A percentile compares a stretch with the other conserved stretches of the same genome.
Conservation (phyloP, 345 rosid genomes). For the Euphorbia pulcherrima region DNA sequence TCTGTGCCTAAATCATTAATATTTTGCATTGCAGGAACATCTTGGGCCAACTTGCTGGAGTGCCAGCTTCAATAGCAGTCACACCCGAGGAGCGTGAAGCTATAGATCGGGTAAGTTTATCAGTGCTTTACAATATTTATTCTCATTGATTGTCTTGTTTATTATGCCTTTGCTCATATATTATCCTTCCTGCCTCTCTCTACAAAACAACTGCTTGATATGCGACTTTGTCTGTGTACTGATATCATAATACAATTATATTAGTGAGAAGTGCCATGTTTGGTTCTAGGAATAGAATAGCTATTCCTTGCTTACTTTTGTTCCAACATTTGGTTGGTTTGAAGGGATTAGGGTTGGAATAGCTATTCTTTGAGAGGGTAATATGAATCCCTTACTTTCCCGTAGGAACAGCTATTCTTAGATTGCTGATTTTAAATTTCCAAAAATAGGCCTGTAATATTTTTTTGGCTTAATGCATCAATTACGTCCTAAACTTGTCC, state of each 20-base stretch:
- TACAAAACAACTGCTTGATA: not conserved
- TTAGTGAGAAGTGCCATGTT: too few relatives aligned
- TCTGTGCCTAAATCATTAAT: constrained; percentile 9
- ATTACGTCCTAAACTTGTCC: too few relatives aligned
- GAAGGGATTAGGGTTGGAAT: too few relatives aligned
- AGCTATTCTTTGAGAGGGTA: too few relatives aligned
- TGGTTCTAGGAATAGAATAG: too few relatives aligned
- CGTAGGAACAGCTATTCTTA: too few relatives aligned
- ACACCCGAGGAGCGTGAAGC: constrained; percentile 97
- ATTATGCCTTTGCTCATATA: not conserved
- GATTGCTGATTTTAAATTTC: too few relatives aligned
- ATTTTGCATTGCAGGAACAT: constrained; percentile 41
- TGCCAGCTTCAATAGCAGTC: constrained; percentile 86
- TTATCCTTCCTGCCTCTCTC: not conserved
- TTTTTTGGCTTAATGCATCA: too few relatives aligned
- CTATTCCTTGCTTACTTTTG: too few relatives aligned
- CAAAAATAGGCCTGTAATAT: too few relatives aligned
- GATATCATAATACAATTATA: not conserved
- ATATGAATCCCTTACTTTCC: too few relatives aligned
- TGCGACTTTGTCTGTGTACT: not conserved
- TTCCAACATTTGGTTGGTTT: too few relatives aligned
- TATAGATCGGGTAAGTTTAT: constrained; percentile 64
- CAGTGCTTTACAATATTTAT: not conserved
- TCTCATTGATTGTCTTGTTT: not conserved
- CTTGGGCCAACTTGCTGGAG: constrained; percentile 63